Base-by-base conservation (phyloP, 441 rosid species). In the Corymbia calophylla region DNA sequence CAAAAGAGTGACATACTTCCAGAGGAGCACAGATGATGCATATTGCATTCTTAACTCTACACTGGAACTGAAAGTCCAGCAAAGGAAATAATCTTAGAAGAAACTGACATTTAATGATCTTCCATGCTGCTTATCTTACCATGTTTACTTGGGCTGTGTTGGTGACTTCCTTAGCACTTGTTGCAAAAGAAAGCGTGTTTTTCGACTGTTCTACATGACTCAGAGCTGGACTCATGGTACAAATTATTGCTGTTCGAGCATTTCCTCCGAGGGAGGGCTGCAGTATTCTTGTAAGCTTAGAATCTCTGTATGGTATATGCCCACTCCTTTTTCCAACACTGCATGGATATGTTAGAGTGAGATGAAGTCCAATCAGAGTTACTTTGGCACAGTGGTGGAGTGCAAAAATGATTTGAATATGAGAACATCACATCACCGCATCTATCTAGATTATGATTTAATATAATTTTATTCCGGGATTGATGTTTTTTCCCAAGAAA, bases 201-300 rank as follows among this genome's bases (percentile, higher is more conserved):
- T 93, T 95, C 31, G 98, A 95, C 94, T 97, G 99, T 91, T 96
- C 99, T 91, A 97, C 94, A 81, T 96, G 99, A 91, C 99, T 95
- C 90, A 96, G 89, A 90, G 98, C 98, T 90, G 99, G 99, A 93
- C 99, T 95, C 90, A 96, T 92, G 35, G 99, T 97, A 89, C 99
- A 97, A 92, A 97, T 97, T 87, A 97, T 97, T 80, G 99, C 99
- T 35, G 99, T 97, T 87, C 97, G 94, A 68, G 99, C 98, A 94
- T 97, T 97, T 88, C 99, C 99, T 32, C 99, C 99, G 29, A 97
- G 96, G 62, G 99, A 97, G 91, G 94, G 96, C 94, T 97, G 99
- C 94, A 97, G 92, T 91, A 97, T 97, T 88, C 99, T 91, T 54
- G 99, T 97, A 86, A 97, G 99, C 94, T 97, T 97, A 29, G 99